Base-by-base conservation (phyloP, 78 protist genomes). In the Polysphondylium violaceum region DNA sequence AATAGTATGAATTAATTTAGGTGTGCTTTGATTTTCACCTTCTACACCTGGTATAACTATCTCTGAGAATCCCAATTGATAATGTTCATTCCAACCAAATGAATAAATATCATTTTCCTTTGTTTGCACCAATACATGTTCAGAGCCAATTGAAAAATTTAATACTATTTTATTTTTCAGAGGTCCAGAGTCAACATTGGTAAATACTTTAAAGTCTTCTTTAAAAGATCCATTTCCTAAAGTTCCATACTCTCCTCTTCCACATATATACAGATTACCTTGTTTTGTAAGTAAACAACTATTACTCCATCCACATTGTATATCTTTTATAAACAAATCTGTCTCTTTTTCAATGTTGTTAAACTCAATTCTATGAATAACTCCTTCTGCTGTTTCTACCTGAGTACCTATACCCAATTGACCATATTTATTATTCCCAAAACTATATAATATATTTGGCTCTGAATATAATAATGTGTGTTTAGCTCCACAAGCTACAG, bases 21-120 rank as follows among this genome's bases (percentile, higher is more conserved):
- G 90, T 17, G 7, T 19, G 0, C 36, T 56, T 83, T 83, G 47
- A 69, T 83, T 83, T 3, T 53, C 72, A 7, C 90, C 90, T 41
- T 83, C 90, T 6, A 3, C 9, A 21, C 90, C 90, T 23, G 68
- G 41, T 68, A 50, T 3, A 9, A 83, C 77, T 21, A 25, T 16
- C 36, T 83, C 90, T 21, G 73, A 23, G 17, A 51, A 47, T 0
- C 90, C 90, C 2, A 83, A 35, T 56, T 83, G 90, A 38, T 55
- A 83, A 58, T 83, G 90, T 58, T 83, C 90, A 56, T 83, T 83
- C 90, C 90, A 83, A 29, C 90, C 90, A 69, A 83, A 51, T 11
- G 90, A 53, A 16, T 69, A 83, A 0, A 83, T 25, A 0, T 33
- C 27, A 25, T 40, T 50, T 1, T 65, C 25, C 0, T 53, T 21